Evolutionary conservation across 1,284 basidiomycete species (phyloP), one percentile per base, ranked within the genome.

Genomic region (Pseudozyma hubeiensis): DNA sequence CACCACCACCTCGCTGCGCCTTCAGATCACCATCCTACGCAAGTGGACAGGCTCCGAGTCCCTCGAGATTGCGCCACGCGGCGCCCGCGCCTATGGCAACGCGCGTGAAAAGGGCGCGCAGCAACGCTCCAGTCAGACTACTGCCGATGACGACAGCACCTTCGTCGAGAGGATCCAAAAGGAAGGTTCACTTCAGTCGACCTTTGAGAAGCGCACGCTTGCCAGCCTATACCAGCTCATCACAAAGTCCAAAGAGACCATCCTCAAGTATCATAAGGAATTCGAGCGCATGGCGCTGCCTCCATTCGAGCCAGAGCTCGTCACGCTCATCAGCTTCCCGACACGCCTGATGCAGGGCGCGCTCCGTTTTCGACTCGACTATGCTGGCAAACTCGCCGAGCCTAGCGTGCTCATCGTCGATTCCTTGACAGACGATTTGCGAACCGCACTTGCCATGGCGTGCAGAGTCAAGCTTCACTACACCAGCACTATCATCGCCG

Each of bases 91-190:
- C 1, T 51, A 50, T 40, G 53, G 58, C 13, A 31, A 7, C 19
- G 49, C 55, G 33, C 54, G 46, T 19, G 46, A 62, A 33, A 58
- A 41, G 49, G 47, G 53, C 46, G 54, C 58, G 3, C 46, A 48
- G 17, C 45, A 47, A 29, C 52, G 64, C 48, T 30, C 51, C 7
- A 48, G 53, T 7, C 56, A 47, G 30, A 37, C 64, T 13, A 47
- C 63, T 24, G 64, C 65, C 16, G 56, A 68, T 10, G 75, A 81
- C 14, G 77, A 76, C 7, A 73, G 58, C 39, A 81, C 81, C 3
- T 99, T 99, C 83, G 91, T 98, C 37, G 97, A 99, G 84, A 90
- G 94, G 40, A 88, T 99, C 43, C 88, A 98, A 65, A 98, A 98
- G 84, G 97, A 99, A 85, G 96, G 97, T 80, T 92, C 91, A 16